Evolutionary conservation across 2,329 filamentous ascomycete genomes (phyloP).

Genomic region (Calonectria crousiana): DNA sequence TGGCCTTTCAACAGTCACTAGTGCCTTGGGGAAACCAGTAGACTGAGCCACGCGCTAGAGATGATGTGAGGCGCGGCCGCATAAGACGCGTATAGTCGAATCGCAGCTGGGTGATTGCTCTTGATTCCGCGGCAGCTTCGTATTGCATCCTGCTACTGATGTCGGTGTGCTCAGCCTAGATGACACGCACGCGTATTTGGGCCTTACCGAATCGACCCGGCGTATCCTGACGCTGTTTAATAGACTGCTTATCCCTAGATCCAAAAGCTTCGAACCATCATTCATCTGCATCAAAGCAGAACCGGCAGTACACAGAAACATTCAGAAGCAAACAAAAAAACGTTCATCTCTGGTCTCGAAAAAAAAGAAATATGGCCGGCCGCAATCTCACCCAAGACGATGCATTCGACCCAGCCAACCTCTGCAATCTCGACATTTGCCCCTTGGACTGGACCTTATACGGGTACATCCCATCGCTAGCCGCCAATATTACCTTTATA

Average conservation of each 20-base stretch:
- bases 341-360: neutral
- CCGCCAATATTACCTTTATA: slow-evolving; percentile 65
- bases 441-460: slow-evolving; percentile 62
- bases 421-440: slow-evolving; percentile 62
- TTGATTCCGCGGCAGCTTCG: neutral
- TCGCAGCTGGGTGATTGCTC: neutral
- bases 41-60: slow-evolving; percentile 3
- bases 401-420: slow-evolving; percentile 57
- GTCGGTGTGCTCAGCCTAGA: neutral
- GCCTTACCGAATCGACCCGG: neutral
- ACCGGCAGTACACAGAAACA: too few species aligned
- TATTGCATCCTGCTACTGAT: neutral
- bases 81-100: slow-evolving; percentile 17
- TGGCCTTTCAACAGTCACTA: neutral
- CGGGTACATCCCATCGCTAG: slow-evolving; percentile 65
- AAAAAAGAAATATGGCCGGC: slow-evolving; percentile 23
- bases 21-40: neutral
- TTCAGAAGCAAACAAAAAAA: neutral
- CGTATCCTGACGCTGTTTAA: neutral
- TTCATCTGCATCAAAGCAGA: neutral
- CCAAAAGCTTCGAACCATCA: neutral
- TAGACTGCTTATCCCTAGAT: neutral
- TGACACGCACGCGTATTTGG: neutral
- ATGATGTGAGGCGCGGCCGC: slow-evolving; percentile 3
- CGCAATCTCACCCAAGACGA: slow-evolving; percentile 35